A percentile compares a stretch with the other conserved stretches of the same genome.
These are phyloP conservation scores for Raffaelea deltoideospora DNA, from an alignment of 2,329 filamentous ascomycete genomes.

Conservation along the genomic window DNA sequence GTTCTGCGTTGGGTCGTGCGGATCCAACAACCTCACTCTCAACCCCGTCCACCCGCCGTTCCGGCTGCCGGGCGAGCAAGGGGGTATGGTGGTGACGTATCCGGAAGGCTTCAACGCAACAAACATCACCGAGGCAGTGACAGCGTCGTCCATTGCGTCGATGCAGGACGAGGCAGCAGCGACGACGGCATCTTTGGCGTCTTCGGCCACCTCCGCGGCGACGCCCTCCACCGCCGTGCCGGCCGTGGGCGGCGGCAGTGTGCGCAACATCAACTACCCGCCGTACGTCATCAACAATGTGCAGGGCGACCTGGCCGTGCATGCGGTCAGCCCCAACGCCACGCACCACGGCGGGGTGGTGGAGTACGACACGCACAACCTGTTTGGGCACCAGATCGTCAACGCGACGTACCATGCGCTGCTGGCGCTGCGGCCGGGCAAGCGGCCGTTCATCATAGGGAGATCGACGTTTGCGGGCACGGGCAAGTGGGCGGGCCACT, in stretches of 20 bases:
- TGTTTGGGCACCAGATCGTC: constrained; percentile 61
- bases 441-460: constrained; percentile 69
- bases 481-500: constrained; percentile 53
- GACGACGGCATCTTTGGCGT: constrained; percentile 32
- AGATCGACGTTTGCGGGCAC: constrained; percentile 68
- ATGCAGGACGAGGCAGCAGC: constrained; percentile 22
- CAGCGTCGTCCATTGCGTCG: constrained; percentile 27
- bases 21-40: constrained; percentile 44
- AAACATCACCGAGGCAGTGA: constrained; percentile 30
- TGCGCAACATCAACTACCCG: constrained; percentile 57
- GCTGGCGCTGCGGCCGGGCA: constrained; percentile 43
- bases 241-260: too few species aligned
- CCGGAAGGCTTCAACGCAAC: constrained; percentile 60
- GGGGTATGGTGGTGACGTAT: constrained; percentile 42
- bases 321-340: constrained; percentile 62
- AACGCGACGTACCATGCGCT: constrained; percentile 65
- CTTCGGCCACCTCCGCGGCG: constrained; percentile 24
- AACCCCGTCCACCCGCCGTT: constrained; percentile 58
- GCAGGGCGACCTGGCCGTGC: constrained; percentile 55
- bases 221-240: constrained; percentile 20
- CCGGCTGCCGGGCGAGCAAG: constrained; percentile 46
- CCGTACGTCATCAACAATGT: constrained; percentile 65
- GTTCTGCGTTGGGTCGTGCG: constrained; percentile 51
- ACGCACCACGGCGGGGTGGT: constrained; percentile 57
- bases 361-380: constrained; percentile 73